These are phyloP conservation scores for Cordyceps cicadae DNA, from an alignment of 2,329 filamentous ascomycete species.

Conservation along the genomic window DNA sequence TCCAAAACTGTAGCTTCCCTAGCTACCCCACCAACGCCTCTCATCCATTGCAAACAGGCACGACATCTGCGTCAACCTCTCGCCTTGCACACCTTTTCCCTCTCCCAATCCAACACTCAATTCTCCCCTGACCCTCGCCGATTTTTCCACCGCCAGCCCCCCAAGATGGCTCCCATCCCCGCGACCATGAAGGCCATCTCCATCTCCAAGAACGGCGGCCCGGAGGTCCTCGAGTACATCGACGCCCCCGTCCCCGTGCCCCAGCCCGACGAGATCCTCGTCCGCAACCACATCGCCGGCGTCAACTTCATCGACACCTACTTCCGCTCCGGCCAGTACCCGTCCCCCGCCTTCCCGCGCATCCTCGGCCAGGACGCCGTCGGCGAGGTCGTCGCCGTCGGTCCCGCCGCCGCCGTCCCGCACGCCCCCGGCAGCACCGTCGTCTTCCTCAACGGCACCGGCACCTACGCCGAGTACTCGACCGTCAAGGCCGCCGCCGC, in stretches of 20 bases:
- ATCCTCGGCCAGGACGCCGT: constrained; percentile 73
- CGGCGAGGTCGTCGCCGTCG: constrained; percentile 59
- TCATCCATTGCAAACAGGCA: not conserved
- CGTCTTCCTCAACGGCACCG: constrained; percentile 49
- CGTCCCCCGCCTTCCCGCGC: constrained; percentile 56
- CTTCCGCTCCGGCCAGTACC: constrained; percentile 79
- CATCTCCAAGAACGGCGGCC: constrained; percentile 55
- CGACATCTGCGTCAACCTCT: not conserved
- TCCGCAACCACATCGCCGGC: constrained; percentile 73
- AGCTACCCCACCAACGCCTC: not conserved
- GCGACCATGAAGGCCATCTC: constrained; percentile 63
- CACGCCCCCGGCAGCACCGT: constrained; percentile 62
- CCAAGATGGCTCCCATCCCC: constrained; percentile 59
- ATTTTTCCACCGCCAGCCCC: not conserved
- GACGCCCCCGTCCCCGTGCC: constrained; percentile 59
- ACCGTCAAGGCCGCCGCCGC: constrained; percentile 44
- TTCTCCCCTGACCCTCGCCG: no score
- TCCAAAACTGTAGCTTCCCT: not conserved
- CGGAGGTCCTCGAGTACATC: constrained; percentile 63
- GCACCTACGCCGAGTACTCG: constrained; percentile 50
- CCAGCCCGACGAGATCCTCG: constrained; percentile 60
- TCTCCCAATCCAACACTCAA: not conserved
- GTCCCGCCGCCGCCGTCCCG: constrained; percentile 39
- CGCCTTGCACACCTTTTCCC: not conserved
- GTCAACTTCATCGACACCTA: constrained; percentile 90